These are phyloP conservation scores for Calonectria montana DNA, from an alignment of 2,329 filamentous ascomycete genomes.

Conservation along the genomic window DNA sequence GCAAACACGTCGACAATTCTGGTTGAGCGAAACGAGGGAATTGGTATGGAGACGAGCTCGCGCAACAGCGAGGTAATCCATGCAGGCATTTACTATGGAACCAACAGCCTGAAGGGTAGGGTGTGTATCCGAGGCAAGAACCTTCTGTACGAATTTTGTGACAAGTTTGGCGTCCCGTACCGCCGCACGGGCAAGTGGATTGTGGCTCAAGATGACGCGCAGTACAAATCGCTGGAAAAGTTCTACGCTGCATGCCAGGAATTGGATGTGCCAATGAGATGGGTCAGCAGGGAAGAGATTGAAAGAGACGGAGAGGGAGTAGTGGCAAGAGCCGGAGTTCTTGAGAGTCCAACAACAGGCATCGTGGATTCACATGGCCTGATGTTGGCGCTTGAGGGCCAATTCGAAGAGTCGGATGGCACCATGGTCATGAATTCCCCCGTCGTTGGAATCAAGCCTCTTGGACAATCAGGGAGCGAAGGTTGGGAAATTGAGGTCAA, in stretches of 20 bases:
- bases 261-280: constrained; percentile 74
- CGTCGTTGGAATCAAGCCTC: constrained; percentile 70
- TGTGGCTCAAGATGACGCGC: constrained; percentile 82
- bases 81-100: constrained; percentile 93
- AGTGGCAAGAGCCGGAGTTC: constrained; percentile 66
- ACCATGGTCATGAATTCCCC: constrained; percentile 76
- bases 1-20: constrained; percentile 76
- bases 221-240: constrained; percentile 70
- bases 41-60: constrained; percentile 88
- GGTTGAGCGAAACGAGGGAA: constrained; percentile 79
- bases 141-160: constrained; percentile 84
- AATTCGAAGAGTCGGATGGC: constrained; percentile 82
- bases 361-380: constrained; percentile 90
- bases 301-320: constrained; percentile 78
- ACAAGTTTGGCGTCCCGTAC: constrained; percentile 73
- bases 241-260: constrained; percentile 59
- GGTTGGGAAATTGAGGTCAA: constrained; percentile 79
- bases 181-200: constrained; percentile 92
- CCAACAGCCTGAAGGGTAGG: constrained; percentile 79
- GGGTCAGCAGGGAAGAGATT: constrained; percentile 74
- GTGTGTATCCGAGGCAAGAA: constrained; percentile 84
- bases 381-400: constrained; percentile 83
- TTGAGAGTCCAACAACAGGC: constrained; percentile 87
- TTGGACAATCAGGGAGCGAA: constrained; percentile 57
- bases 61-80: constrained; percentile 98